Base-by-base conservation (phyloP, 1,284 basidiomycete species). In the Irpex lacteus region DNA sequence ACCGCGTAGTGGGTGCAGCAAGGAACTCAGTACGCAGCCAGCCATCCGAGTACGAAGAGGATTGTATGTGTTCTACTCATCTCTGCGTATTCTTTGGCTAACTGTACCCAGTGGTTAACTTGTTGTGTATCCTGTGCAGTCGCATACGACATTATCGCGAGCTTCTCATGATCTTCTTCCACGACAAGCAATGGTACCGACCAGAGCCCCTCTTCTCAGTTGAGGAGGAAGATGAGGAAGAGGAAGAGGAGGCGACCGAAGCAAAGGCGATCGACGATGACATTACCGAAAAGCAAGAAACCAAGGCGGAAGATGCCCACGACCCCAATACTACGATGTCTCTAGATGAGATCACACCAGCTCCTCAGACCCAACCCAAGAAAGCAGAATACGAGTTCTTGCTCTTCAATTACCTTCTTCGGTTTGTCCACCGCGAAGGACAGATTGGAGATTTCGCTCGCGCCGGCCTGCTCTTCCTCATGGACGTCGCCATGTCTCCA, bases 381-480 rank as follows among this genome's bases (percentile, higher is more conserved):
- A 92, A 92, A 73, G 79, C 89, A n/a, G 93, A 96, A 78, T 96
- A 96, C 71, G 95, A 98, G 73, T 98, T 97, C 72, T 84, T 97
- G 8, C 81, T 98, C 9, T 98, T 98, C 82, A 95, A 96, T 69
- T 98, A 98, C 73, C 88, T 99, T 40, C 86, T 98, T 18, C 94
- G 96, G 2, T 98, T 96, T 72, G 92, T 96, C 19, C 97, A 98
- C 73, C 87, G 96, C 60, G 96, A 98, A 78, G 95, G 95, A 34
- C 86, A 91, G 37, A 95, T 95, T 34, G 97, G 97, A 13, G 96
- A 98, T 74, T 94, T 95, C 72, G 95, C 97, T 3, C 87, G 97
- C 8, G 94, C 94, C 3, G 97, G 96, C 6, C 78, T 98, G 38
- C 79, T 97, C 13, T 95, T 97, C 75, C 83, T 98, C 54, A 92